Evolutionary conservation across 805 yeast species (phyloP).

Genomic region (Lipomyces yamanashiensis): DNA sequence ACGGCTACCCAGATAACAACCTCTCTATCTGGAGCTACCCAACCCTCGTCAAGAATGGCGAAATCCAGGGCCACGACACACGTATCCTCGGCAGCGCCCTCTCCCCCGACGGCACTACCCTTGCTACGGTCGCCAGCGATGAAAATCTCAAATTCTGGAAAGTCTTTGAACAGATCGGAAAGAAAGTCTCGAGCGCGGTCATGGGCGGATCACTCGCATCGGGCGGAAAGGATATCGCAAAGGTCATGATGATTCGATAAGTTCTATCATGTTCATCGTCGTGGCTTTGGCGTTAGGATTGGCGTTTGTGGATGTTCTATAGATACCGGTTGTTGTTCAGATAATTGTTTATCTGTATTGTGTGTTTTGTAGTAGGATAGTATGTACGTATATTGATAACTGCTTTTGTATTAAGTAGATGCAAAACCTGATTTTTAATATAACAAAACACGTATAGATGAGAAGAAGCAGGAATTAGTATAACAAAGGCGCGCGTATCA

Average conservation of each 20-base stretch:
- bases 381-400: background rate
- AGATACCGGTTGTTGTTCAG: conserved; percentile 4
- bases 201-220: conserved; percentile 42
- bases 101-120: conserved; percentile 86
- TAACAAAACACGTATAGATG: background rate
- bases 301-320: background rate
- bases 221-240: conserved; percentile 54
- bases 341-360: background rate
- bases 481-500: too few relatives aligned
- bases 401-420: background rate
- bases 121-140: conserved; percentile 95
- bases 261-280: background rate
- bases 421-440: background rate
- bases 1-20: conserved; percentile 88
- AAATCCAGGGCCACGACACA: conserved; percentile 88
- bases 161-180: conserved; percentile 66
- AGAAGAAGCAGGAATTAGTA: background rate
- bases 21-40: conserved; percentile 86
- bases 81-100: conserved; percentile 81
- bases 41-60: conserved; percentile 83
- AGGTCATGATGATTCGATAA: conserved; percentile 58
- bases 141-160: conserved; percentile 96
- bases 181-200: conserved; percentile 42
- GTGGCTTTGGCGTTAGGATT: conserved; percentile 11
- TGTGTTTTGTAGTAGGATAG: background rate